These are phyloP conservation scores for Chenopodium suecicum DNA, from an alignment of 148 eudicot genomes.

Conservation along the genomic window DNA sequence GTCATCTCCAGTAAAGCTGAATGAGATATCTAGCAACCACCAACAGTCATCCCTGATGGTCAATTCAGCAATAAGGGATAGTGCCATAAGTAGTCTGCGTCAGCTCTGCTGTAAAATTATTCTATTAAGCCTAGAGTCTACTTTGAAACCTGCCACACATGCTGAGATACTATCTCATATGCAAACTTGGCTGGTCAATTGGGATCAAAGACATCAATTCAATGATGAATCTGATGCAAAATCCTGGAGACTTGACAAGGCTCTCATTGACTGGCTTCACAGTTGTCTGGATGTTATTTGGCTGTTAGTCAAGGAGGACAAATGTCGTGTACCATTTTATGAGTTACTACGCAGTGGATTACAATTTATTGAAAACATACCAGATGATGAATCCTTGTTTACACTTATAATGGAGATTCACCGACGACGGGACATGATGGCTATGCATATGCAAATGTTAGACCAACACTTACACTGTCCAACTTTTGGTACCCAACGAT, in stretches of 20 bases:
- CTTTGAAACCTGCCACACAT: constrained; percentile 81
- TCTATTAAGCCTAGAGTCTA: constrained; percentile 57
- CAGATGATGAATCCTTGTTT: constrained; percentile 92
- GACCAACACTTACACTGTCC: constrained; percentile 99
- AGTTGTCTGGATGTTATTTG: constrained; percentile 92
- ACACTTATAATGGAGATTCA: constrained; percentile 92
- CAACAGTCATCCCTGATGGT: constrained; percentile 46
- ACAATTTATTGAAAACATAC: constrained; percentile 87
- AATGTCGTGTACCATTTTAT: constrained; percentile 92
- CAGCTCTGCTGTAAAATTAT: constrained; percentile 87
- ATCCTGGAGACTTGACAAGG: constrained; percentile 70
- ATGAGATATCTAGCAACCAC: constrained; percentile 43
- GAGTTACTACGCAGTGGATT: constrained; percentile 83
- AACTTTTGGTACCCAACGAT: constrained; percentile 86
- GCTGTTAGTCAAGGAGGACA: constrained; percentile 84
- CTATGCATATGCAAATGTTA: constrained; percentile 97
- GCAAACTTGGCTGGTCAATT: constrained; percentile 85
- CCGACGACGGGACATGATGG: constrained; percentile 93
- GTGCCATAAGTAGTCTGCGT: constrained; percentile 78
- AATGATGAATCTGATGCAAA: constrained; percentile 54
- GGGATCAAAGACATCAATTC: constrained; percentile 78
- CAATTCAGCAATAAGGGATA: constrained; percentile 49
- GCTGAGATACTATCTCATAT: constrained; percentile 74
- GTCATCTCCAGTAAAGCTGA: constrained; percentile 62
- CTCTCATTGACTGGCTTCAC: constrained; percentile 78